Evolutionary conservation across 495 filamentous ascomycete species (phyloP), one percentile per base, ranked within the genome.

Genomic region (Podospora sp.): DNA sequence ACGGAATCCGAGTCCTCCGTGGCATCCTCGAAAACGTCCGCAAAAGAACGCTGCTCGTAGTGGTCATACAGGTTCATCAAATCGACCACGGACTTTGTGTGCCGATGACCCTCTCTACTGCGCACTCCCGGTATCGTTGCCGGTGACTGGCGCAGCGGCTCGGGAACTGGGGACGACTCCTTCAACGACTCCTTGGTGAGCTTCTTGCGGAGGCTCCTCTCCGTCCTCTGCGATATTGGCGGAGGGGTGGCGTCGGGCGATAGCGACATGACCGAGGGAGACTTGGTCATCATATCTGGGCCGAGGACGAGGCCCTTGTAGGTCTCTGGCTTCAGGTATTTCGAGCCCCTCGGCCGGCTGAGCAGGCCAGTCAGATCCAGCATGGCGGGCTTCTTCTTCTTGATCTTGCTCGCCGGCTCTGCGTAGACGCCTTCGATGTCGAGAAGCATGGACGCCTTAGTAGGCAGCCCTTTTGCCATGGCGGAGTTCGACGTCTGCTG

Each of bases 401-500:
- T 75, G 26, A 60, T 50, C 40, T 63, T 69, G n/a, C 65, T 55
- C 60, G 50, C 24, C 0, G 66, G 65, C 7, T 69, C 61, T 25
- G 51, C n/a, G 49, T 53, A 53, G 0, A 18, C 49, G 3, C 69
- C 78, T 49, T 81, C 80, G 29, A 81, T 80, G 76, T 81, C 81
- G 53, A 79, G 74, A 33, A 79, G 73, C 25, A 73, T 64, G n/a
- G 77, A 69, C 16, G 73, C 78, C 72, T 83, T 83, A 21, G 77
- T 69, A 7, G 83, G 82, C 6, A 83, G 74, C 7, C 82, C 83
- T 69, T 84, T 86, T 11, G 83, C 78, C 77, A 86, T 84, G 40
- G 83, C 81, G 20, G 84, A 85, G 63, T 75, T 81, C 0, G 83
- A 84, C 9, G 84, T 86, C 68, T 87, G 84, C 64, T 85, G 83